Evolutionary conservation across 768 basidiomycete genomes (phyloP), one percentile per base, ranked within the genome.

Genomic region (Kwoniella sp.): DNA sequence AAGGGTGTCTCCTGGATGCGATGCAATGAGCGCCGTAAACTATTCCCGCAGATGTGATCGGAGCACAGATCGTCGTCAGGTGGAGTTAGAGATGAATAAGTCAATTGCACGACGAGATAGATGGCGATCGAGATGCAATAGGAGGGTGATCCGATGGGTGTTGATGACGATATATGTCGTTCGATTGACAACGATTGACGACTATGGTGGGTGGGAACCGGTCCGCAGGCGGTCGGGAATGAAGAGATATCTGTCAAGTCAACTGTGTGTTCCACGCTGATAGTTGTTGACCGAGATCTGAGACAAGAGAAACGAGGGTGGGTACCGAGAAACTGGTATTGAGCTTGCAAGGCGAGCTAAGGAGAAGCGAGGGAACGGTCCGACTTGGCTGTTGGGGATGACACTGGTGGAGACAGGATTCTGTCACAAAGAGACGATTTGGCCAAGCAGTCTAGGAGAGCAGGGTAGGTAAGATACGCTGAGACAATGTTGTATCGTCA

Each of bases 1-100:
- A 31, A 53, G 51, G 51, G 51, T 52, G 51, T 52, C 34, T 31
- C 29, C 54, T 30, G 29, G 54, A 29, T 29, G 26, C 54, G 34
- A n/a, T 29, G 54, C 26, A 17, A 31, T n/a, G 52, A 12, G 52
- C 29, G 34, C 29, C 30, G 54, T 9, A 31, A 4, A 4, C 23
- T 54, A 26, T 8, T 23, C 26, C 52, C 52, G 29, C 52, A 54
- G 17, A 45, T 20, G 41, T 11, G 41, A 45, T 20, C 15, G 41
- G 17, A 45, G 5, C 41, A 45, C 41, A 45, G 15, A 45, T 45
- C 41, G 41, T 45, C 41, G 5, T 20, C n/a, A n/a, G 41, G 20
- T 20, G 11, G 11, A 45, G 41, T 45, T 17, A 45, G 20, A 45
- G 41, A 45, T 45, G 41, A 37, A 5, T 37, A n/a, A n/a, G n/a